Base-by-base conservation (phyloP, 169 alveolate genomes). In the Babesia bovis region DNA sequence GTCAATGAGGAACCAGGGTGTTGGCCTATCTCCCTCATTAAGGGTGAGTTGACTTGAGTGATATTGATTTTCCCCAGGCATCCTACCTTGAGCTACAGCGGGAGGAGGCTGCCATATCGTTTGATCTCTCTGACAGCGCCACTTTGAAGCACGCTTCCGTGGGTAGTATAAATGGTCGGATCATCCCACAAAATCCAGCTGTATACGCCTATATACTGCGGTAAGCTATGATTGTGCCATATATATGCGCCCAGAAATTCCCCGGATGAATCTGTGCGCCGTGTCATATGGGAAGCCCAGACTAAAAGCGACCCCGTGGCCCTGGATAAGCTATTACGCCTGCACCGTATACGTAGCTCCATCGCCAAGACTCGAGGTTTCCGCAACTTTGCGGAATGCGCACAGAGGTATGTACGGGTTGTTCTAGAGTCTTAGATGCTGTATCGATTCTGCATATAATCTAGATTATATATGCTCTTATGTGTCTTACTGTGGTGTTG, bases 1-100 rank as follows among this genome's bases (percentile, higher is more conserved):
- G 42, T 88, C 93, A 21, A 88, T 88, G 93, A 83, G 84, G 38
- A 61, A 78, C 57, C 93, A 88, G 45, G 93, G 93, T 21, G 93
- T 88, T 21, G 88, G 82, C 40, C 57, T 87, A 47, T 51, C 83
- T 52, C 36, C 68, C 42, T 66, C 72, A 25, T 50, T 57, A 17
- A 75, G 47, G 71, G 82, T 87, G 79, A 23, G 55, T 12, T 9
- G 32, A 47, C 6, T 17, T 12, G 6, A 17, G 5, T 47, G 9
- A 19, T 10, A 30, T 36, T 0, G 4, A 0, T 1, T 9, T 53
- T 19, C 1, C 30, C 6, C 25, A 67, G 82, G 69, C 41, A 25
- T 35, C 36, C 6, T 71, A 71, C 35, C 38, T 71, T 5, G 56
- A 50, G 1, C 45, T 71, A 0, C 82, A 71, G 26, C 66, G 65